A percentile compares a stretch with the other conserved stretches of the same genome.
These are phyloP conservation scores for Jacaranda copaia DNA, from an alignment of 257 asterid genomes.

Conservation along the genomic window DNA sequence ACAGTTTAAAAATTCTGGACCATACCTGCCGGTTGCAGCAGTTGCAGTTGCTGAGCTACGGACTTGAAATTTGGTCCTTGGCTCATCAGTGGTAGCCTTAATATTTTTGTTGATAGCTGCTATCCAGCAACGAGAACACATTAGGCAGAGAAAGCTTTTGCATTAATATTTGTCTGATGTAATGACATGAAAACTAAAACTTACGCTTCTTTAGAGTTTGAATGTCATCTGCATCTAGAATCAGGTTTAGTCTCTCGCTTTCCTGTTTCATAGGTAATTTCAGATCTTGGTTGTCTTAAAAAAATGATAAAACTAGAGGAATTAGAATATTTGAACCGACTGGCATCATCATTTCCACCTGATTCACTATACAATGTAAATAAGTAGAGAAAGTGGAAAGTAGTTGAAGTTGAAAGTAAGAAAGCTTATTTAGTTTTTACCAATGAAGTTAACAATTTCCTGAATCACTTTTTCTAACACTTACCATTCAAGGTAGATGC, in stretches of 20 bases:
- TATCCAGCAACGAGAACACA: slow-evolving; percentile 35
- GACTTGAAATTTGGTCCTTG: slow-evolving; percentile 50
- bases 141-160: slow-evolving; percentile 24
- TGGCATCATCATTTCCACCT: slow-evolving; percentile 1
- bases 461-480: slow-evolving; percentile 17
- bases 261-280: slow-evolving; percentile 54
- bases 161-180: slow-evolving; percentile 11
- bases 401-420: not conserved
- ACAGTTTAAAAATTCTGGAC: not conserved
- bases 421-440: not conserved
- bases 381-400: slow-evolving; percentile 22
- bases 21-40: slow-evolving; percentile 56
- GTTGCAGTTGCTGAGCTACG: slow-evolving; percentile 45
- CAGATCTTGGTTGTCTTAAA: slow-evolving; percentile 34
- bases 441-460: not conserved
- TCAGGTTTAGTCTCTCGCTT: slow-evolving; percentile 37
- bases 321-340: slow-evolving; percentile 9
- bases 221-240: slow-evolving; percentile 43
- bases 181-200: slow-evolving; percentile 32
- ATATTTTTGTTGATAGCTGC: slow-evolving; percentile 49
- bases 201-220: slow-evolving; percentile 58
- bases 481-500: slow-evolving; percentile 20
- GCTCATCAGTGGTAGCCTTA: slow-evolving; percentile 47
- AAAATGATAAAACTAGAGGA: not conserved
- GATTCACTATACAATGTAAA: slow-evolving; percentile 9